Evolutionary conservation across 2,329 filamentous ascomycete species (phyloP), one percentile per base, ranked within the genome.

Genomic region (Teratosphaeria viscida): DNA sequence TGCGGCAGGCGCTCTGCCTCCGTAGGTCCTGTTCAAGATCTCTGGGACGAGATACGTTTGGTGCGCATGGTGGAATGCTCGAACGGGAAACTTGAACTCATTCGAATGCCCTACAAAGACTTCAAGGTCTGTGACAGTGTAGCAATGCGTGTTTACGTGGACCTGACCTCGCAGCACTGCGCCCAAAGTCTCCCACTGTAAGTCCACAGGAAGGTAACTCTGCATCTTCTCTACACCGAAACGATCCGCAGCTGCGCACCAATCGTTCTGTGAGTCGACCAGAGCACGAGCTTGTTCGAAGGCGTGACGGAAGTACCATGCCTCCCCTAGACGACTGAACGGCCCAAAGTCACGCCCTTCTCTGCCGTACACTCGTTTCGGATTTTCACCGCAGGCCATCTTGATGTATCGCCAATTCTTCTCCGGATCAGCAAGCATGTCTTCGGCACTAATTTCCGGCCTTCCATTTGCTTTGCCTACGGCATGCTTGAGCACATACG

Each of bases 1-100:
- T 11, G 68, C 73, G n/a, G 82, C 85, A 16, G 72, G 74, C 10
- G 74, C 73, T 4, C 71, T 68, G 7, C 71, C 73, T 23, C 74
- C 74, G 59, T 71, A 76, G 1, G 72, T 71, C 19, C 72, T 62
- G 61, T 76, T 76, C 49, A 76, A 62, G 1, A 83, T 78, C 70
- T 89, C 85, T 0, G 86, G 85, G 0, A 88, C 80, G 1, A 88
- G 73, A 64, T 78, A 88, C 0, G 85, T 85, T 65, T 86, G 81
- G 60, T 88, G 83, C 2, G 86, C 86, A 66, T 89, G 86, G 68
- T 89, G 86, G 66, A 89, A 88, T 0, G 86, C 85, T 12, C 83
- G 78, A 3, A 88, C 74, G 0, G 82, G 72, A 65, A 89, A 88
- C 61, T 83, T 79, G 74, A 89, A 89, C 76, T 89, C 86, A 63